Conservation (phyloP, 164 flowering plant genomes). For the Piper betle region DNA sequence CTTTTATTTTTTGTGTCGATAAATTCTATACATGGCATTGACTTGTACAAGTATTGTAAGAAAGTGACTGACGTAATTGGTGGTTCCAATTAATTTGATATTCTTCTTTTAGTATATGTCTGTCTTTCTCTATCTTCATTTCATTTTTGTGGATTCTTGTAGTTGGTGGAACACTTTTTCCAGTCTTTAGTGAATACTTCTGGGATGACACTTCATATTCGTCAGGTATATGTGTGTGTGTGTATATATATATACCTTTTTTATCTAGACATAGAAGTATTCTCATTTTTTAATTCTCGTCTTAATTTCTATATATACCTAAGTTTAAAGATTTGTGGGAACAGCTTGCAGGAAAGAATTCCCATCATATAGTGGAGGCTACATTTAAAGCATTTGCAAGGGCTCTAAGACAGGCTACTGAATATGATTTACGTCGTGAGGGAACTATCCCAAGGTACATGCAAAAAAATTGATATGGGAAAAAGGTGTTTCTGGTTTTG, state of each 20-base stretch:
- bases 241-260: too few relatives aligned
- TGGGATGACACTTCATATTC: constrained; percentile 96
- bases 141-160: neutral
- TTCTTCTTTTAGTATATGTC: neutral
- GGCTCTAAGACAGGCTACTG: constrained; percentile 95
- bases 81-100: too few relatives aligned
- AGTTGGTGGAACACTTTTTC: constrained; percentile 99
- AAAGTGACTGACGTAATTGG: too few relatives aligned
- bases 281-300: neutral
- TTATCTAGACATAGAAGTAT: neutral
- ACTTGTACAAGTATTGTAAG: too few relatives aligned
- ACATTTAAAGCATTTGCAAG: constrained; percentile 98
- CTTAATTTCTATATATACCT: too few relatives aligned
- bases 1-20: too few relatives aligned
- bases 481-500: neutral
- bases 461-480: neutral
- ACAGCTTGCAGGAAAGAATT: constrained; percentile 94
- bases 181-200: constrained; percentile 98
- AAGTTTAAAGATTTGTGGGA: neutral
- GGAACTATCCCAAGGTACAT: constrained; percentile 82
- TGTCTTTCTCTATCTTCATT: neutral
- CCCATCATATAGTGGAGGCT: constrained; percentile 98
- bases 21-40: too few relatives aligned
- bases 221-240: constrained; percentile 47
- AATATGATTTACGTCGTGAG: constrained; percentile 65